Percentiles rank a stretch among this genome's conserved stretches.
phyloP scores from a whole-genome alignment of 345 rosid genomes.

The Syzygium aqueum region DNA sequence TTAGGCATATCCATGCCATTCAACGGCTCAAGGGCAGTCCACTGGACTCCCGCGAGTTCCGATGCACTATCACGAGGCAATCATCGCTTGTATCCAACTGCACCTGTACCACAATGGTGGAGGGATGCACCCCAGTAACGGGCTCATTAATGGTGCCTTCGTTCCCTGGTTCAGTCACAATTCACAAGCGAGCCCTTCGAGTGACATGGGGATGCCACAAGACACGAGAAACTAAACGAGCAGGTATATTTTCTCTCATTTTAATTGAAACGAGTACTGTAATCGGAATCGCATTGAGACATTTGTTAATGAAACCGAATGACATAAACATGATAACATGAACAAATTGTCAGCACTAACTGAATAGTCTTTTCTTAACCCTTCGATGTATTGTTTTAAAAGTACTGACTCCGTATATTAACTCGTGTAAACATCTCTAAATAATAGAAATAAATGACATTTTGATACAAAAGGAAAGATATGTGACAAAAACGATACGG shows the following conservation, averaged over 20 bases:
- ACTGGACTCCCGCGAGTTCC: slow-evolving; percentile 47
- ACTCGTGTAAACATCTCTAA: no score
- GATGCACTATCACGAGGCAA: slow-evolving; percentile 41
- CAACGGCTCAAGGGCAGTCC: slow-evolving; percentile 76
- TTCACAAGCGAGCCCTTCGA: neutral
- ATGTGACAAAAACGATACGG: neutral
- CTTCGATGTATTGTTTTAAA: neutral
- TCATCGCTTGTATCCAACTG: slow-evolving; percentile 53
- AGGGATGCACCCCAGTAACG: slow-evolving; percentile 49
- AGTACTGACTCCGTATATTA: neutral
- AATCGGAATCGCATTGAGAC: neutral
- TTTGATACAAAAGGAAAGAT: neutral
- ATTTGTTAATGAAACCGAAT: neutral
- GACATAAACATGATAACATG: neutral
- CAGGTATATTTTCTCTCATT: neutral
- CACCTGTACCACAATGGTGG: slow-evolving; percentile 61
- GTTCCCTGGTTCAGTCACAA: slow-evolving; percentile 83
- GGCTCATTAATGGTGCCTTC: slow-evolving; percentile 65
- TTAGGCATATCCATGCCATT: slow-evolving; percentile 76
- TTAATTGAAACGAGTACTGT: neutral
- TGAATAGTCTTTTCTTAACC: neutral
- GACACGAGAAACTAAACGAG: neutral
- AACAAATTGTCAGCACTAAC: neutral
- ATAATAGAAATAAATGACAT: neutral
- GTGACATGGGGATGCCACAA: neutral